A percentile compares a stretch with the other conserved stretches of the same genome.
phyloP scores from a whole-genome alignment of 108 stramenopile species.

The Pseudonitzschia pungens region DNA sequence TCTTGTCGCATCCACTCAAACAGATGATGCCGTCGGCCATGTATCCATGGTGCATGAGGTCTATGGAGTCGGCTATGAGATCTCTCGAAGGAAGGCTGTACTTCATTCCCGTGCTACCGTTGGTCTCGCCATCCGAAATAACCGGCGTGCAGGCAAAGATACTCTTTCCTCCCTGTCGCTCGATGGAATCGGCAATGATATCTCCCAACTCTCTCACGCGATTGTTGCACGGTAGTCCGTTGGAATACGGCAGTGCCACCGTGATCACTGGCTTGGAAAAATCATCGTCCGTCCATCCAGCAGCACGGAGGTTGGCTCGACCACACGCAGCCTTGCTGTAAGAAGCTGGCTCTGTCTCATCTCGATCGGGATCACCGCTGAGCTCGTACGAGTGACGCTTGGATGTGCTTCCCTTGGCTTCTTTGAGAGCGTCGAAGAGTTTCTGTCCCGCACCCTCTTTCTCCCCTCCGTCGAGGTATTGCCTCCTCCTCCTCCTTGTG shows the following conservation, averaged over 20 bases:
- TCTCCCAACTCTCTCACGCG: not conserved
- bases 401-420: too few relatives aligned
- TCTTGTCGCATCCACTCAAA: constrained; percentile 12
- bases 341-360: too few relatives aligned
- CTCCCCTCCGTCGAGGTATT: too few relatives aligned
- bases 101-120: not conserved
- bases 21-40: not conserved
- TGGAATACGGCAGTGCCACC: not conserved
- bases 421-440: too few relatives aligned
- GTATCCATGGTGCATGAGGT: constrained; percentile 2
- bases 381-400: too few relatives aligned
- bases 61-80: not conserved
- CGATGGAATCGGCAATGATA: not conserved
- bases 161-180: not conserved
- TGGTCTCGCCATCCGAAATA: constrained; percentile 2
- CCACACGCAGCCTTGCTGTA: too few relatives aligned
- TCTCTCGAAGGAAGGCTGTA: not conserved
- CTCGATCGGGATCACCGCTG: too few relatives aligned
- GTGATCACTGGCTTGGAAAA: not conserved
- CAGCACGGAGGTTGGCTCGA: not conserved
- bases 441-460: too few relatives aligned
- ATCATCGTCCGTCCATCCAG: not conserved
- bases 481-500: too few relatives aligned
- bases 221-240: not conserved
- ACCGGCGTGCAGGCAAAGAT: not conserved